phyloP scores from a whole-genome alignment of 345 rosid species.

The Aquilaria malaccensis region DNA sequence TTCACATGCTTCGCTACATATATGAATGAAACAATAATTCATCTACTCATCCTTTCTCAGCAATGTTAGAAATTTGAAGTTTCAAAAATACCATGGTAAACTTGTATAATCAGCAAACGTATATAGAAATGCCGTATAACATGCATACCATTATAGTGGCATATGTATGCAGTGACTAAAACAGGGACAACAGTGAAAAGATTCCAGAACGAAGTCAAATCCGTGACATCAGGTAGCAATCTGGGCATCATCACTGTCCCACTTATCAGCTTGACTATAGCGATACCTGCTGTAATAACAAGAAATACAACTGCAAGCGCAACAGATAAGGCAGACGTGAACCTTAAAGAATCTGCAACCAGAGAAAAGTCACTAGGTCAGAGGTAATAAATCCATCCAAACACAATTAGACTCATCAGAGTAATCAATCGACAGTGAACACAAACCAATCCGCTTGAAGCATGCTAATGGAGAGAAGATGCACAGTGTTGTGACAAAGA shows the following conservation, averaged over 20 bases:
- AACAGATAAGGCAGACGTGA: constrained; percentile 81
- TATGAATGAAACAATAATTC: too few species aligned
- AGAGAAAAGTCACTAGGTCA: constrained; percentile 10
- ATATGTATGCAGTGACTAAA: constrained; percentile 82
- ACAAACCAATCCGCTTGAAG: constrained; percentile 75
- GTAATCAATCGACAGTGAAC: not conserved
- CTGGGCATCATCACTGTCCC: constrained; percentile 75
- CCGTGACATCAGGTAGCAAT: constrained; percentile 61
- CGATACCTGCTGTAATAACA: constrained; percentile 62
- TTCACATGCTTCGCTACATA: not conserved
- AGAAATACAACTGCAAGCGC: constrained; percentile 79
- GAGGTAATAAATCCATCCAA: not conserved
- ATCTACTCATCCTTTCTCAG: too few species aligned
- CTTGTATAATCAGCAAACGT: not conserved
- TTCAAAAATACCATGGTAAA: not conserved
- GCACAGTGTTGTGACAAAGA: constrained; percentile 53
- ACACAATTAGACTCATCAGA: not conserved
- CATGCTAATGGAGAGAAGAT: constrained; percentile 75
- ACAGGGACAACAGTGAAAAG: constrained; percentile 91
- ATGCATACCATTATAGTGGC: constrained; percentile 76
- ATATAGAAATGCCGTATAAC: not conserved
- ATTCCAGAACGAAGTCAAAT: constrained; percentile 65
- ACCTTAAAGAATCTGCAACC: constrained; percentile 81
- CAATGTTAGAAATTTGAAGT: not conserved
- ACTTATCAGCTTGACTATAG: constrained; percentile 47